These are phyloP conservation scores for Cordia subcordata DNA, from an alignment of 257 asterid genomes.

Conservation along the genomic window DNA sequence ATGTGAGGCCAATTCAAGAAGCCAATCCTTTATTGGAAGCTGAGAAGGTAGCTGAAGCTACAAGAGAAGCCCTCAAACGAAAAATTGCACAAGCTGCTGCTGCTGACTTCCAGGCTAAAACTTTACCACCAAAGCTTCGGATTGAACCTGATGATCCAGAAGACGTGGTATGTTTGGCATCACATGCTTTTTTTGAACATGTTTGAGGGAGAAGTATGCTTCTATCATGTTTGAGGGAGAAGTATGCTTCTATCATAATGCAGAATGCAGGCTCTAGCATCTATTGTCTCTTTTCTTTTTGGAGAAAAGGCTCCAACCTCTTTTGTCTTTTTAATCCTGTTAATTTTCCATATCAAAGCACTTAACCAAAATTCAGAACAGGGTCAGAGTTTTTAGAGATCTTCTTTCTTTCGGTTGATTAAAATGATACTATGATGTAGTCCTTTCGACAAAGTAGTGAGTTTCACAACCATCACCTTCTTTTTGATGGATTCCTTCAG, in stretches of 20 bases:
- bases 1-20: slow-evolving; percentile 65
- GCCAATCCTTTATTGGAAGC: slow-evolving; percentile 82
- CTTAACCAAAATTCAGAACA: too few species aligned
- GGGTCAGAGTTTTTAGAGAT: too few species aligned
- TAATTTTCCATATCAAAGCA: too few species aligned
- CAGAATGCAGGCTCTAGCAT: too few species aligned
- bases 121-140: slow-evolving; percentile 80
- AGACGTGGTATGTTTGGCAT: slow-evolving; percentile 71
- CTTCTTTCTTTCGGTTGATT: too few species aligned
- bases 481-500: too few species aligned
- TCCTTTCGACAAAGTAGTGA: too few species aligned
- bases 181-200: not conserved
- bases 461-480: too few species aligned
- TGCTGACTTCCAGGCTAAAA: slow-evolving; percentile 61
- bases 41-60: slow-evolving; percentile 85
- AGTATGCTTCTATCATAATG: not conserved
- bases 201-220: not conserved
- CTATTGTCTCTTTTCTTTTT: too few species aligned
- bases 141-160: slow-evolving; percentile 90
- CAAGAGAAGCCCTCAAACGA: slow-evolving; percentile 92
- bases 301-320: too few species aligned
- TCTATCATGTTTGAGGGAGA: not conserved
- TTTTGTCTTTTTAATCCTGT: too few species aligned
- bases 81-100: slow-evolving; percentile 85
- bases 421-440: too few species aligned